Evolutionary conservation across 2,329 filamentous ascomycete species (phyloP).

Genomic region (Helicocarpus griseus): DNA sequence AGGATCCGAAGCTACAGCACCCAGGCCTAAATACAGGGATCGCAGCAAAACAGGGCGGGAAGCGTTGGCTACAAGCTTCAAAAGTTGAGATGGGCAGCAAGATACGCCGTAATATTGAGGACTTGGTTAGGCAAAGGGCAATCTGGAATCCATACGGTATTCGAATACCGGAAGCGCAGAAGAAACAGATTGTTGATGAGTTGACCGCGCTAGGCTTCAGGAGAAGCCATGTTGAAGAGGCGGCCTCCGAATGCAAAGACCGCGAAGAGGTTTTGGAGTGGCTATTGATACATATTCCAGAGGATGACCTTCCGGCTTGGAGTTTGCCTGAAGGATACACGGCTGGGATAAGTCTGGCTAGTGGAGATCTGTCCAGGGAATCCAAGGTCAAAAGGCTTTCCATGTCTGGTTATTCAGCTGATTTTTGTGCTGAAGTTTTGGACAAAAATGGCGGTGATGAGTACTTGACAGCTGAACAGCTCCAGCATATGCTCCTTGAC

Average conservation of each 20-base stretch:
- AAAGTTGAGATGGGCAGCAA: conserved; percentile 88
- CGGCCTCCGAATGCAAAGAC: conserved; percentile 77
- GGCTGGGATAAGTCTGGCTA: conserved; percentile 78
- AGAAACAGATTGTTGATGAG: conserved; percentile 57
- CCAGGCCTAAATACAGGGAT: conserved; percentile 36
- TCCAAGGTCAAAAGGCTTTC: conserved; percentile 72
- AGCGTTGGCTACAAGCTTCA: conserved; percentile 64
- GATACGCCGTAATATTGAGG: conserved; percentile 69
- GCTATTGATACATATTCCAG: conserved; percentile 92
- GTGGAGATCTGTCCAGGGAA: conserved; percentile 70
- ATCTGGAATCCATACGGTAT: conserved; percentile 80
- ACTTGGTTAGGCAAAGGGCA: conserved; percentile 64
- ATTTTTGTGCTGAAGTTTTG: conserved; percentile 71
- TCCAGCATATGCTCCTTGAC: conserved; percentile 61
- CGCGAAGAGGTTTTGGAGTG: conserved; percentile 89
- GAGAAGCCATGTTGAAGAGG: conserved; percentile 81
- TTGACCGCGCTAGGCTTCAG: conserved; percentile 74
- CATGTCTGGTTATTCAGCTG: conserved; percentile 71
- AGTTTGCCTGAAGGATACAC: conserved; percentile 85
- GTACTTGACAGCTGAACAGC: conserved; percentile 61
- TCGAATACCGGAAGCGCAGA: conserved; percentile 50
- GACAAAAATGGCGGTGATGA: conserved; percentile 65
- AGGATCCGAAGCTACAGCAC: conserved; percentile 54
- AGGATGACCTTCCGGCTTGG: conserved; percentile 92
- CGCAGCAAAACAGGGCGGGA: conserved; percentile 17